phyloP scores from a whole-genome alignment of 169 alveolate genomes.

The Plasmodium vivax region DNA sequence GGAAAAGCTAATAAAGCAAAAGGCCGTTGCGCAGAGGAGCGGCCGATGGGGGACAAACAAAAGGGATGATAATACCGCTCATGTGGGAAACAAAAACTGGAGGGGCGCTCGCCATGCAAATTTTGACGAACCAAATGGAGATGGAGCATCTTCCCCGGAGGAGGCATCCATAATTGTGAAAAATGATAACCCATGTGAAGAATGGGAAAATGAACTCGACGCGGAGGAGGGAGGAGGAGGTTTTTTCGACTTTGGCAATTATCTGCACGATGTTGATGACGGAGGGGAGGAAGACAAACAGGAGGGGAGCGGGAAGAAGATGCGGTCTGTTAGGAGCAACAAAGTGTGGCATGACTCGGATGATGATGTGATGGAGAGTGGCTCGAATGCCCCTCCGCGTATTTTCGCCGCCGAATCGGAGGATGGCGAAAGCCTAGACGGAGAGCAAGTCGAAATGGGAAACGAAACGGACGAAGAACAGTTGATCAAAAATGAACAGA shows the following conservation, averaged over 20 bases:
- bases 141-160: background rate
- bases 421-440: background rate
- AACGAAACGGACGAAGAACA: conserved; percentile 30
- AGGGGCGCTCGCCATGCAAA: background rate
- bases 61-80: background rate
- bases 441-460: background rate
- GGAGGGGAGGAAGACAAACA: background rate
- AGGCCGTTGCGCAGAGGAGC: background rate
- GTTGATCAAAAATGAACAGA: conserved; percentile 19
- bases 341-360: conserved; percentile 69
- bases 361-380: conserved; percentile 20
- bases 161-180: background rate
- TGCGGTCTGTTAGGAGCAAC: background rate
- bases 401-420: background rate
- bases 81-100: background rate
- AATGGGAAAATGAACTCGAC: background rate
- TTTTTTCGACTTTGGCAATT: conserved; percentile 34
- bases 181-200: background rate
- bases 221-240: background rate
- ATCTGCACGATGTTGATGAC: background rate
- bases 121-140: background rate
- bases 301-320: background rate
- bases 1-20: background rate
- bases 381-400: background rate
- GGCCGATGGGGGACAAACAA: background rate